Percentiles rank a stretch among this genome's conserved stretches.
These are phyloP conservation scores for Macrocybe sp. DNA, from an alignment of 1,284 basidiomycete species.

Conservation along the genomic window DNA sequence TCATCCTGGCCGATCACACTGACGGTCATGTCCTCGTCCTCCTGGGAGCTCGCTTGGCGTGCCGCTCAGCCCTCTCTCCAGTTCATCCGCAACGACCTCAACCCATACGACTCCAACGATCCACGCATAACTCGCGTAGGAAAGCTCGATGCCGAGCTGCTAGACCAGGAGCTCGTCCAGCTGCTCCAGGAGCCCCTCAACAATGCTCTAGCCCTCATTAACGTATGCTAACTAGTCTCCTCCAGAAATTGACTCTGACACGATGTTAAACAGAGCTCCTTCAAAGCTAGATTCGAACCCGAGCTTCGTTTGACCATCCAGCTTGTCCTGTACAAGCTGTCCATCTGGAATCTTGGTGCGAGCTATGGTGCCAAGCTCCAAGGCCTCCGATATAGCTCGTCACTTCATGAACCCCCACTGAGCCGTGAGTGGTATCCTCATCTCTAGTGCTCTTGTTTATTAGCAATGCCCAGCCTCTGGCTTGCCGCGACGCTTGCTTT, in stretches of 20 bases:
- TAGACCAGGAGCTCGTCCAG: conserved; percentile 87
- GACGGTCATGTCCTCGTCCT: conserved; percentile 4
- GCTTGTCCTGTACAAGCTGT: conserved; percentile 78
- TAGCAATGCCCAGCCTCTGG: conserved; percentile 44
- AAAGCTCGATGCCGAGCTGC: conserved; percentile 88
- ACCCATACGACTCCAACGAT: conserved; percentile 21
- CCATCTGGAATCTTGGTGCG: conserved; percentile 76
- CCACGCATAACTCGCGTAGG: conserved; percentile 74
- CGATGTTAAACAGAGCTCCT: conserved; percentile 40
- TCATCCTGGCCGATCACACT: conserved; percentile 1
- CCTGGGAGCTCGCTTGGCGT: conserved; percentile 63
- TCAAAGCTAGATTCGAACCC: conserved; percentile 68
- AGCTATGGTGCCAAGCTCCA: conserved; percentile 93
- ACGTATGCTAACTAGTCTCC: conserved; percentile 42
- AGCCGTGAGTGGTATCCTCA: conserved; percentile 28
- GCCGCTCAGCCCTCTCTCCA: conserved; percentile 49
- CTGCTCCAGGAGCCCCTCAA: conserved; percentile 82
- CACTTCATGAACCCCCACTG: conserved; percentile 17
- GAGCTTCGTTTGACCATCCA: conserved; percentile 80
- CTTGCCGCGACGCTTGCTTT: conserved; percentile 52
- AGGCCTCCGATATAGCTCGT: conserved; percentile 63
- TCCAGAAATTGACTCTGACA: conserved; percentile 10
- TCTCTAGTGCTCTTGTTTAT: conserved; percentile 16
- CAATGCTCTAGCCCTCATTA: conserved; percentile 66
- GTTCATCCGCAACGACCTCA: conserved; percentile 38